These are phyloP conservation scores for Nasturtium officinale DNA, from an alignment of 345 rosid species.

Conservation along the genomic window DNA sequence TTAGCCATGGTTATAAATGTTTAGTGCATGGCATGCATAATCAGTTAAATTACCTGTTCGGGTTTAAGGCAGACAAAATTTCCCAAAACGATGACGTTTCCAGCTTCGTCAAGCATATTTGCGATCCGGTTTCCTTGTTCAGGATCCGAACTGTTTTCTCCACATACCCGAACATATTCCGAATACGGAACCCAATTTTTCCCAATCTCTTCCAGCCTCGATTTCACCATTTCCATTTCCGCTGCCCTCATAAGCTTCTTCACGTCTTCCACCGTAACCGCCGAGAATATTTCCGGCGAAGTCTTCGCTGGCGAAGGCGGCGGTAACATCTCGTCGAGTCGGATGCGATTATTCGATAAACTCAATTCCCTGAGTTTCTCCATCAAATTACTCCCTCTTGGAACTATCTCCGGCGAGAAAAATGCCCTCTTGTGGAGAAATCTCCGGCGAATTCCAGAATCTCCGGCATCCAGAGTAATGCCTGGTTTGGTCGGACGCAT, in stretches of 20 bases:
- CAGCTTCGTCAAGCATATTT: slow-evolving; percentile 72
- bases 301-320: slow-evolving; percentile 32
- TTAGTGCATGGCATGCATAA: slow-evolving; percentile 10
- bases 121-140: slow-evolving; percentile 64
- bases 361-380: slow-evolving; percentile 62
- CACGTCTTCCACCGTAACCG: slow-evolving; percentile 66
- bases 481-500: slow-evolving; percentile 41
- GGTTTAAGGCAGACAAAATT: slow-evolving; percentile 68
- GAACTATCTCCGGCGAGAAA: slow-evolving; percentile 49
- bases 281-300: slow-evolving; percentile 27
- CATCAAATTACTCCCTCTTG: slow-evolving; percentile 49
- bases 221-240: slow-evolving; percentile 72
- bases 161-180: slow-evolving; percentile 69
- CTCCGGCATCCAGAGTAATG: slow-evolving; percentile 68
- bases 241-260: slow-evolving; percentile 79
- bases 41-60: slow-evolving; percentile 59
- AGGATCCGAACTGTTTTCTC: slow-evolving; percentile 62
- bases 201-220: slow-evolving; percentile 60
- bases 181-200: slow-evolving; percentile 61
- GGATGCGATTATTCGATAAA: slow-evolving; percentile 56
- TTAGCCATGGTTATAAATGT: not conserved
- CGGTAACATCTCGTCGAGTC: slow-evolving; percentile 59
- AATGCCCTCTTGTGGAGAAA: slow-evolving; percentile 64
- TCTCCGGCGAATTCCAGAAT: slow-evolving; percentile 59
- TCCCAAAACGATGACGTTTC: slow-evolving; percentile 76